A percentile compares a stretch with the other conserved stretches of the same genome.
phyloP scores from a whole-genome alignment of 148 eudicot genomes.

The Suaeda aralocaspica region DNA sequence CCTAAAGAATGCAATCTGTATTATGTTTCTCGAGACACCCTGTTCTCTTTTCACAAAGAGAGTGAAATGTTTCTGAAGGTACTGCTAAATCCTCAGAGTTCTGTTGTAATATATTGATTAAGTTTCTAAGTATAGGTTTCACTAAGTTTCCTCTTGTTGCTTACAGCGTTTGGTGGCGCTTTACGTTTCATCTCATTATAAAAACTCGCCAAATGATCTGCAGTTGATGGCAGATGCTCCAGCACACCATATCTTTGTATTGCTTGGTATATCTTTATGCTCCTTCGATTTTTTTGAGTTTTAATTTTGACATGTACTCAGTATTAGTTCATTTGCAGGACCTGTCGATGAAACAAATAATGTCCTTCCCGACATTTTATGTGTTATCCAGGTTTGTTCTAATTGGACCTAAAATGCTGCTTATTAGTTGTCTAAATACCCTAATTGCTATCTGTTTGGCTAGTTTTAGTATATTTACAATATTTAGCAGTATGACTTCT shows the following conservation, averaged over 20 bases:
- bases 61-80: slow-evolving; percentile 68
- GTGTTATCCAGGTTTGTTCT: neutral
- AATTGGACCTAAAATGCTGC: neutral
- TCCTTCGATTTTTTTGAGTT: neutral
- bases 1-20: slow-evolving; percentile 54
- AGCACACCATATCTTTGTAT: slow-evolving; percentile 65
- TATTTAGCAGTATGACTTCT: no score
- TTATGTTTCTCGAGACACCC: slow-evolving; percentile 65
- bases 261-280: slow-evolving; percentile 39
- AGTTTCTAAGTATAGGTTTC: neutral
- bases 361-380: slow-evolving; percentile 2
- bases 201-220: slow-evolving; percentile 64
- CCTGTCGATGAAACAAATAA: neutral
- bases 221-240: slow-evolving; percentile 72
- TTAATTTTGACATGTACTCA: neutral
- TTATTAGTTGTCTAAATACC: neutral
- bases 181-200: slow-evolving; percentile 68
- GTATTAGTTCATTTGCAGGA: neutral
- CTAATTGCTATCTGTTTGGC: no score
- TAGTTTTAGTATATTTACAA: no score
- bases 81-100: neutral
- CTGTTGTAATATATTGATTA: neutral
- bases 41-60: slow-evolving; percentile 62
- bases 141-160: neutral
- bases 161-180: slow-evolving; percentile 69